Conservation (phyloP, 306 rosid species). For the Ochetophila trinervis region DNA sequence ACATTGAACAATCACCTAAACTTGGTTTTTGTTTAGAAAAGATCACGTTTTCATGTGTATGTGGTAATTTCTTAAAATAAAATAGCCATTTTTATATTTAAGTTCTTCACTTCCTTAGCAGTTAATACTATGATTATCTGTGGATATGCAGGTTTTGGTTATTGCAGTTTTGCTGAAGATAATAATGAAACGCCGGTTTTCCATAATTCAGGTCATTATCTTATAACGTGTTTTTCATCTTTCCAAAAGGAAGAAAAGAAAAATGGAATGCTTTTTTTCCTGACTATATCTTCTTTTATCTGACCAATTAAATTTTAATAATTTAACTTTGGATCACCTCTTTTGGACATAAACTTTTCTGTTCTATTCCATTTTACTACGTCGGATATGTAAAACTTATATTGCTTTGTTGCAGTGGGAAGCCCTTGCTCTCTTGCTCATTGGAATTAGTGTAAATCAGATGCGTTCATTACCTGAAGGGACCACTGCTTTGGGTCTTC, state of each 20-base stretch:
- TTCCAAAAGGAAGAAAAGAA: conserved; percentile 6
- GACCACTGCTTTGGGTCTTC: conserved; percentile 56
- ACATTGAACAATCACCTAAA: too few species aligned
- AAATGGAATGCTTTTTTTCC: neutral
- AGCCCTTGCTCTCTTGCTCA: conserved; percentile 86
- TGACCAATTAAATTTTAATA: conserved; percentile 1
- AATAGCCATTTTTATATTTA: neutral
- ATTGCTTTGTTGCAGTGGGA: conserved; percentile 70
- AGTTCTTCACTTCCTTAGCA: neutral
- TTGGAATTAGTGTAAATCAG: conserved; percentile 89
- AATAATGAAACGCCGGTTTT: conserved; percentile 82
- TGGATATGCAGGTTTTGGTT: conserved; percentile 75
- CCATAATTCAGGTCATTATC: conserved; percentile 74
- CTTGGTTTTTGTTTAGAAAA: neutral
- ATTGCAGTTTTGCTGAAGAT: conserved; percentile 80
- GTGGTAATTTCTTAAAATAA: neutral
- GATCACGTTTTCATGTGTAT: too few species aligned
- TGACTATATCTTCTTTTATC: neutral
- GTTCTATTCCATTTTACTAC: conserved; percentile 9
- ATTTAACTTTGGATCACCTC: conserved; percentile 15
- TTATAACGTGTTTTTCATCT: conserved; percentile 3
- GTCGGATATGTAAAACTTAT: conserved; percentile 13
- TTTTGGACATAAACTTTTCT: conserved; percentile 18
- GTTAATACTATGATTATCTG: neutral
- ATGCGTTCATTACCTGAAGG: conserved; percentile 80